Percentiles rank a stretch among this genome's conserved stretches.
Evolutionary conservation across 2,329 filamentous ascomycete genomes (phyloP).

Genomic region (Sporothrix luriei): DNA sequence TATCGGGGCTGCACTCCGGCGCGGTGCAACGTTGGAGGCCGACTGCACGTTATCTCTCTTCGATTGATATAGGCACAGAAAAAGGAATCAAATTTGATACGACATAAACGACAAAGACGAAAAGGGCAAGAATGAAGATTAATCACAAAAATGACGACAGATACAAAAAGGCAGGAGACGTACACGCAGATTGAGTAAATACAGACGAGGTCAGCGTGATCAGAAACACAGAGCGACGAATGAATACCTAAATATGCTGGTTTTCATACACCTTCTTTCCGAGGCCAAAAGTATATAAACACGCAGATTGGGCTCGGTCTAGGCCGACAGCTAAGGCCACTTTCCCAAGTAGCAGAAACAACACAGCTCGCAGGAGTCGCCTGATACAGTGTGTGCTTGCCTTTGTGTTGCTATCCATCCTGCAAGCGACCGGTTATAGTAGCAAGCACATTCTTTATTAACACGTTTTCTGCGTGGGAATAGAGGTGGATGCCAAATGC

Average conservation of each 20-base stretch:
- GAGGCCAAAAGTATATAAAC: too few relatives aligned
- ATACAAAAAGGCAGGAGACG: not conserved
- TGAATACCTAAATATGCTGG: too few relatives aligned
- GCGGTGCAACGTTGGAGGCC: conserved; percentile 22
- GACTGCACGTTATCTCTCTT: too few relatives aligned
- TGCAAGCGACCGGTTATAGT: conserved; percentile 8
- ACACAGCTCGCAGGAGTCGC: not conserved
- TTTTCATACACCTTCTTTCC: not conserved
- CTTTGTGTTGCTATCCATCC: not conserved
- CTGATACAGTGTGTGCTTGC: too few relatives aligned
- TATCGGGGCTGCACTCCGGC: conserved; percentile 17
- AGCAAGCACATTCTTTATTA: not conserved
- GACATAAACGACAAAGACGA: too few relatives aligned
- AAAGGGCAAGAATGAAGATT: too few relatives aligned
- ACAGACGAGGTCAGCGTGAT: too few relatives aligned
- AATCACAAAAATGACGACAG: too few relatives aligned
- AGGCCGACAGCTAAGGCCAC: not conserved
- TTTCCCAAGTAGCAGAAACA: not conserved
- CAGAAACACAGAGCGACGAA: too few relatives aligned
- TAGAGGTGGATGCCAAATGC: conserved; percentile 3
- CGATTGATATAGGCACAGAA: too few relatives aligned
- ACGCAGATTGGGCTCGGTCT: not conserved
- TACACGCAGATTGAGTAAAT: too few relatives aligned
- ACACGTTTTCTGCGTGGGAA: not conserved
- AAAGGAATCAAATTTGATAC: too few relatives aligned